phyloP scores from a whole-genome alignment of 2,329 filamentous ascomycete genomes.

The Trichoderma sp. region DNA sequence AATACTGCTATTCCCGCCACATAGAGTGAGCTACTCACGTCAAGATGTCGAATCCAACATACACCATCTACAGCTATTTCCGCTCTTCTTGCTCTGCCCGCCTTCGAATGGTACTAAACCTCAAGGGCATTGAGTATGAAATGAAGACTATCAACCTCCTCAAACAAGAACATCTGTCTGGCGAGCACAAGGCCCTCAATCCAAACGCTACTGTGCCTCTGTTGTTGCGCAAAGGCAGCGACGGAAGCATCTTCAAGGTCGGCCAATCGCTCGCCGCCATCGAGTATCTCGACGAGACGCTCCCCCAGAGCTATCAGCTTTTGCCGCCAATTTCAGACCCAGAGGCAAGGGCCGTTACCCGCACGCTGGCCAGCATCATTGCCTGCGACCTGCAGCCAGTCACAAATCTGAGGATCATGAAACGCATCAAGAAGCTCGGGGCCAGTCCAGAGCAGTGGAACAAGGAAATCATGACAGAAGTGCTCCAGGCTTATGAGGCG shows the following conservation, averaged over 20 bases:
- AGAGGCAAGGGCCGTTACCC: slow-evolving; percentile 50
- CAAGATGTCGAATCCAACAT: slow-evolving; percentile 31
- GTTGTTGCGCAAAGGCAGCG: slow-evolving; percentile 44
- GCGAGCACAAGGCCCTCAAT: slow-evolving; percentile 51
- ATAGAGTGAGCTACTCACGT: background rate
- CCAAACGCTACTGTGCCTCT: slow-evolving; percentile 58
- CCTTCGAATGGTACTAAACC: slow-evolving; percentile 59
- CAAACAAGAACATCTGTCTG: slow-evolving; percentile 52
- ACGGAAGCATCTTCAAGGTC: slow-evolving; percentile 43
- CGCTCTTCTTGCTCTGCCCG: slow-evolving; percentile 64
- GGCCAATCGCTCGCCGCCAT: slow-evolving; percentile 61
- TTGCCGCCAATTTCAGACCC: slow-evolving; percentile 52
- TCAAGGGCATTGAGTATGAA: slow-evolving; percentile 55
- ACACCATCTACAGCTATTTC: slow-evolving; percentile 60
- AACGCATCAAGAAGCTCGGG: slow-evolving; percentile 48
- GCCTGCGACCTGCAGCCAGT: slow-evolving; percentile 61
- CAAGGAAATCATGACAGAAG: slow-evolving; percentile 51
- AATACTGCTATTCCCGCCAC: background rate
- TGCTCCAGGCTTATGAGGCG: slow-evolving; percentile 59
- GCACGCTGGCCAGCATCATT: slow-evolving; percentile 57
- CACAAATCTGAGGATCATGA: slow-evolving; percentile 58
- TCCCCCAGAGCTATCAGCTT: slow-evolving; percentile 43
- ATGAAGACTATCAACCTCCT: slow-evolving; percentile 55
- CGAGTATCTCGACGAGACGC: slow-evolving; percentile 62
- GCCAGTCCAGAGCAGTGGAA: slow-evolving; percentile 53